Evolutionary conservation across 306 rosid genomes (phyloP), one percentile per base, ranked within the genome.

Genomic region (Fragaria nilgerrensis): DNA sequence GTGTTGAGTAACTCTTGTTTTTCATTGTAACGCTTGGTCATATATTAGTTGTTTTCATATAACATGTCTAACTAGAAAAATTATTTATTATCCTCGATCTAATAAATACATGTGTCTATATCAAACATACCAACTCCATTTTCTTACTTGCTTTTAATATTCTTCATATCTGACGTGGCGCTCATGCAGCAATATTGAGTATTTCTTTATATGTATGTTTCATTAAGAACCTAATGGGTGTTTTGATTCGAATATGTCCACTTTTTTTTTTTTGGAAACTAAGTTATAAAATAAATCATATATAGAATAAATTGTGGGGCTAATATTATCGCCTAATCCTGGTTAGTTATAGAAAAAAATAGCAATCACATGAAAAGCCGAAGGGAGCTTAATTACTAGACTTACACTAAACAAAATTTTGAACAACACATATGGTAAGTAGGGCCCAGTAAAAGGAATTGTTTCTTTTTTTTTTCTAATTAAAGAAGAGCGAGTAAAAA

Each of bases 141-240:
- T 56, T 16, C 4, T 27, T 37, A 13, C 55, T 45, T 59, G 3
- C 55, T 29, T 16, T 47, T 5, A 68, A 75, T 12, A 34, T 29
- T 0, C 9, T 9, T 25, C 39, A 15, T 39, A 4, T 15, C 9
- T 56, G 72, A 77, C 48, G 43, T 82, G 78, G 68, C 78, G 17
- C 58, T 70, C 85, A 82, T 82, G 85, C 81, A 82, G 27, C 49
- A 34, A 16, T 37, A 4, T 37, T 3, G 14, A 66, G 14, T 19
- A 49, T 37, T 17, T 29, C 29, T 56, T 56, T 9, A 29, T 29
- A 29, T 29, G 34, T 29, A 2, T 29, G 3, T 29, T 29, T 29
- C 34, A 2, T 29, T 29, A 29, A 2, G 34, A 29, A 29, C 34
- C 34, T 29, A 29, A 29, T 2, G 34, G 34, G 34, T 29, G 3